These are phyloP conservation scores for Tritrichomonas musculus DNA, from an alignment of 208 protist species.

Conservation along the genomic window DNA sequence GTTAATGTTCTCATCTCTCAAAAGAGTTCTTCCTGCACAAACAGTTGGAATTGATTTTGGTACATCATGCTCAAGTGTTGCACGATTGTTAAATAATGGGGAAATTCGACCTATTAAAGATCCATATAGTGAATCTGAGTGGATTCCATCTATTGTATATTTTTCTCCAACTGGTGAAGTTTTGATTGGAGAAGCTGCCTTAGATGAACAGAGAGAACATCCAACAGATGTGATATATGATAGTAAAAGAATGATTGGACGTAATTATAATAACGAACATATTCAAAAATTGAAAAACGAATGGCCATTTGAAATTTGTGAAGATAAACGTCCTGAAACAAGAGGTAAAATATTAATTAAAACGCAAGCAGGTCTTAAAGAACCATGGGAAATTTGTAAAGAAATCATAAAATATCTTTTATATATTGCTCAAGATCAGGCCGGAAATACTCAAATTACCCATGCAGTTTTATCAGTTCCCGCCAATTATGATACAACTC, in stretches of 20 bases:
- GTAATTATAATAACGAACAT: slow-evolving; percentile 78
- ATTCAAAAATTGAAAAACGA: background rate
- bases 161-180: background rate
- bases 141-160: background rate
- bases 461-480: slow-evolving; percentile 86
- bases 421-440: slow-evolving; percentile 79
- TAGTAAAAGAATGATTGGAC: slow-evolving; percentile 71
- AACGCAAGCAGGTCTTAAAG: background rate
- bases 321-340: background rate
- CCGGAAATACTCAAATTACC: slow-evolving; percentile 72
- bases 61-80: slow-evolving; percentile 64
- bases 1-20: no score
- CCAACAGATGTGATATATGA: slow-evolving; percentile 62
- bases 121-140: background rate
- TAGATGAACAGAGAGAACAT: no score
- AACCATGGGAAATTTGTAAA: background rate
- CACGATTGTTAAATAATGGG: slow-evolving; percentile 55
- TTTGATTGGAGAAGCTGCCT: background rate
- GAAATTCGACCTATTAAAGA: background rate
- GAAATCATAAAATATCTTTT: slow-evolving; percentile 59
- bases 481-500: slow-evolving; percentile 91
- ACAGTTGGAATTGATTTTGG: slow-evolving; percentile 62
- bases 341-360: background rate
- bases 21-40: no score
- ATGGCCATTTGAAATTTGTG: no score